Evolutionary conservation across 768 basidiomycete species (phyloP).

Genomic region (Macrolepiota fuliginosa): DNA sequence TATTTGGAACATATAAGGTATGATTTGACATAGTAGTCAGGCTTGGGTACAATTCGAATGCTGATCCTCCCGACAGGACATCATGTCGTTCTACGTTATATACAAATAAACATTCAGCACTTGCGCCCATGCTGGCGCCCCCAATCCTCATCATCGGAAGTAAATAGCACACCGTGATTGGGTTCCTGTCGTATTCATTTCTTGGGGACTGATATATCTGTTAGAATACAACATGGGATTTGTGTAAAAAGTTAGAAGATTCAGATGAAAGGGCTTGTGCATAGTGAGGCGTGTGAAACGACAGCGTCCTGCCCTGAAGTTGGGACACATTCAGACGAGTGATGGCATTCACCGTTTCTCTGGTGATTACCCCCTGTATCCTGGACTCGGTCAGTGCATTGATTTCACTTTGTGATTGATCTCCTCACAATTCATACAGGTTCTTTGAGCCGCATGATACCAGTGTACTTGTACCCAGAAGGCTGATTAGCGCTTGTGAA

Average conservation of each 20-base stretch:
- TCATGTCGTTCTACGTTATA: constrained; percentile 8
- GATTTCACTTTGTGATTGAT: neutral
- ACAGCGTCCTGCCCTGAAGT: constrained; percentile 4
- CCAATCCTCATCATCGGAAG: too few relatives aligned
- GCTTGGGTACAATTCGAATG: too few relatives aligned
- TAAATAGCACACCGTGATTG: too few relatives aligned
- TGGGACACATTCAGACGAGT: neutral
- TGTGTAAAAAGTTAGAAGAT: too few relatives aligned
- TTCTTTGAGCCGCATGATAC: neutral
- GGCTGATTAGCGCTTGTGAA: neutral
- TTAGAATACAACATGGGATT: too few relatives aligned
- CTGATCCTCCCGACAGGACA: neutral
- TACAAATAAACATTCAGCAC: neutral
- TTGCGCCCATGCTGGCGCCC: too few relatives aligned
- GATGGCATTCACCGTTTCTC: neutral
- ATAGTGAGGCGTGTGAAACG: too few relatives aligned
- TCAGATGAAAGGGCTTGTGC: too few relatives aligned
- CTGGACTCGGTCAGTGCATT: neutral
- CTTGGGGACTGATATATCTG: too few relatives aligned
- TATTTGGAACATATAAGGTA: constrained; percentile 12
- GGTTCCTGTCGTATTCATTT: too few relatives aligned
- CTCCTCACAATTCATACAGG: neutral
- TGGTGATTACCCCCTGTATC: neutral
- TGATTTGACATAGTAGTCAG: neutral
- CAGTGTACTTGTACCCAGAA: neutral